Conservation (phyloP, 495 filamentous ascomycete species). For the Tuber microsphaerosporum region DNA sequence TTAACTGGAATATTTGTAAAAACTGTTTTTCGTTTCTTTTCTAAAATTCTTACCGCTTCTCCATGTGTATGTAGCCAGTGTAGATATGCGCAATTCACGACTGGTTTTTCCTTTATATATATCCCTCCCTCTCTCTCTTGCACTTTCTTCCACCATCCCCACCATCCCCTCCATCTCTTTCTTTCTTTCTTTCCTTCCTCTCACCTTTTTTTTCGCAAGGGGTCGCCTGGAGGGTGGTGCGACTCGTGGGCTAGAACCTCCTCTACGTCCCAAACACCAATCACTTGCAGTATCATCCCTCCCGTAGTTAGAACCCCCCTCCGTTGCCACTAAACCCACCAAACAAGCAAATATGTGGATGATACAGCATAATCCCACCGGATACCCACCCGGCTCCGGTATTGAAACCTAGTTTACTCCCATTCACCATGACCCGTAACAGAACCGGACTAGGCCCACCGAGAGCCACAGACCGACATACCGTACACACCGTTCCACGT, state of each 20-base stretch:
- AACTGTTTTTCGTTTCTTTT: too few species aligned
- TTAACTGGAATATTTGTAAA: neutral
- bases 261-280: neutral
- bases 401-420: neutral
- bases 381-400: neutral
- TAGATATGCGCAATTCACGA: neutral
- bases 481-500: neutral
- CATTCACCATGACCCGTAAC: neutral
- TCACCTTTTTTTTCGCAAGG: neutral
- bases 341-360: neutral
- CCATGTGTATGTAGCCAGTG: neutral
- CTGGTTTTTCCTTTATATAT: neutral
- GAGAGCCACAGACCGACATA: neutral
- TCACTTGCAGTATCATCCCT: neutral
- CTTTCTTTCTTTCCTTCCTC: too few species aligned
- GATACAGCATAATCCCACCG: neutral
- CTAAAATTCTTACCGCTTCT: neutral
- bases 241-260: neutral
- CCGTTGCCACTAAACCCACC: neutral
- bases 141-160: neutral
- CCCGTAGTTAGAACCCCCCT: neutral
- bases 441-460: neutral
- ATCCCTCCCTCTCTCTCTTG: neutral
- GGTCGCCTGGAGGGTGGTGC: neutral
- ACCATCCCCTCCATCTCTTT: too few species aligned